Evolutionary conservation across 305 asterid species (phyloP).

Genomic region (Fraxinus velutina): DNA sequence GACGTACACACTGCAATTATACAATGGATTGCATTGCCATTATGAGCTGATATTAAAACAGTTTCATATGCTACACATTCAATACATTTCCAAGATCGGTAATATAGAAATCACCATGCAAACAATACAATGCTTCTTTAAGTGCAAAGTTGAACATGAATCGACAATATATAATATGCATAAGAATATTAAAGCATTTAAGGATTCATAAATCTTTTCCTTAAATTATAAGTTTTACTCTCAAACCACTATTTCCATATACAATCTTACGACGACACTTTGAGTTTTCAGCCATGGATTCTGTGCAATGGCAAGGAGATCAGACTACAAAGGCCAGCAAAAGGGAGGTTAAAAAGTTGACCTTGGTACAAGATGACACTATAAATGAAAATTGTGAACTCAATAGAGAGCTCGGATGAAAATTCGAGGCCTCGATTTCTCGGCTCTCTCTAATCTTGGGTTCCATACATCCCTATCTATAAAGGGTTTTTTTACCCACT

Average conservation of each 20-base stretch:
- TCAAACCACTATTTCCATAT: not conserved
- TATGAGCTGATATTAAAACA: not conserved
- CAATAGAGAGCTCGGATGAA: slow-evolving; percentile 58
- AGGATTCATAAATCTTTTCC: not conserved
- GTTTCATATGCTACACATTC: not conserved
- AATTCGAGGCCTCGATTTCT: slow-evolving; percentile 32
- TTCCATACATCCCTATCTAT: slow-evolving; percentile 55
- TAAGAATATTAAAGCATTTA: not conserved
- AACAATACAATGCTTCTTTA: not conserved
- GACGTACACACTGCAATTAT: not conserved
- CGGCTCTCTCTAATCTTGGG: slow-evolving; percentile 34
- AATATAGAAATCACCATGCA: not conserved
- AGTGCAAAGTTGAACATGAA: not conserved
- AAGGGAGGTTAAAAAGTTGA: slow-evolving; percentile 32
- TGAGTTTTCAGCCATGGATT: not conserved
- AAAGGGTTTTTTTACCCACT: slow-evolving; percentile 23
- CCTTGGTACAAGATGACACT: slow-evolving; percentile 31
- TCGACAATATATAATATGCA: not conserved
- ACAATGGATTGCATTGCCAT: not conserved
- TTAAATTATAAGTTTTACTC: not conserved
- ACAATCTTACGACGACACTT: not conserved
- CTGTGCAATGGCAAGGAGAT: slow-evolving; percentile 30
- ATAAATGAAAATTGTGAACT: slow-evolving; percentile 42
- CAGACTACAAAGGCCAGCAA: slow-evolving; percentile 19
- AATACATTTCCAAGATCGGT: not conserved